phyloP scores from a whole-genome alignment of 2,329 filamentous ascomycete genomes.

The Colletotrichum falcatum region DNA sequence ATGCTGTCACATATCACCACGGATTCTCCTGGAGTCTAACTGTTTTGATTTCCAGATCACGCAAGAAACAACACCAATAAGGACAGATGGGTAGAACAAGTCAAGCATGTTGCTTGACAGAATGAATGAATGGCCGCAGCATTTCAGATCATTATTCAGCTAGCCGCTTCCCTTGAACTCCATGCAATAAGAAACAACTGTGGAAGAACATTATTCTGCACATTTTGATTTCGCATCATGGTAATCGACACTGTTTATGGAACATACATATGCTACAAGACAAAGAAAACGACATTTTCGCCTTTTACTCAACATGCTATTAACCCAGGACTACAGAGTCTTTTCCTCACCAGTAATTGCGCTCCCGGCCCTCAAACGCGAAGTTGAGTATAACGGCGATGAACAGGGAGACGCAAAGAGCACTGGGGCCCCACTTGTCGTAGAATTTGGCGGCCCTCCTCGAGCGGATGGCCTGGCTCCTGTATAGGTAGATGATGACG shows the following conservation, averaged over 20 bases:
- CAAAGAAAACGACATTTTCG: background rate
- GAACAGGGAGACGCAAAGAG: constrained; percentile 80
- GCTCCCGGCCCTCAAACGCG: constrained; percentile 77
- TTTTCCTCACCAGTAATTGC: constrained; percentile 60
- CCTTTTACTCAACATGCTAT: background rate
- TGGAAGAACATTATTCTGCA: background rate
- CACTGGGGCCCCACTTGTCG: constrained; percentile 86
- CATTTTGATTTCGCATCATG: background rate
- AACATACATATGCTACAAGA: constrained; percentile 3
- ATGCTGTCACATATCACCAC: background rate
- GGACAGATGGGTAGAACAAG: background rate
- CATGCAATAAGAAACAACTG: background rate
- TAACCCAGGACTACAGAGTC: background rate
- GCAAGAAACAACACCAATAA: background rate
- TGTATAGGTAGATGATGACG: constrained; percentile 86
- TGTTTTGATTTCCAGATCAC: background rate
- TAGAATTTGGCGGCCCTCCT: constrained; percentile 91
- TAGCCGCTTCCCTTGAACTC: background rate
- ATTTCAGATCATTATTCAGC: background rate
- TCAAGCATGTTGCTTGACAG: background rate
- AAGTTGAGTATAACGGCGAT: constrained; percentile 84
- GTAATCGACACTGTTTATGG: background rate
- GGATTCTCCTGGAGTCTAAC: background rate
- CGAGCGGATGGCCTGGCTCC: constrained; percentile 85
- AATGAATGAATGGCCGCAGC: background rate